A percentile compares a stretch with the other conserved stretches of the same genome.
These are phyloP conservation scores for Xylaria telfairii DNA, from an alignment of 495 filamentous ascomycete species.

Conservation along the genomic window DNA sequence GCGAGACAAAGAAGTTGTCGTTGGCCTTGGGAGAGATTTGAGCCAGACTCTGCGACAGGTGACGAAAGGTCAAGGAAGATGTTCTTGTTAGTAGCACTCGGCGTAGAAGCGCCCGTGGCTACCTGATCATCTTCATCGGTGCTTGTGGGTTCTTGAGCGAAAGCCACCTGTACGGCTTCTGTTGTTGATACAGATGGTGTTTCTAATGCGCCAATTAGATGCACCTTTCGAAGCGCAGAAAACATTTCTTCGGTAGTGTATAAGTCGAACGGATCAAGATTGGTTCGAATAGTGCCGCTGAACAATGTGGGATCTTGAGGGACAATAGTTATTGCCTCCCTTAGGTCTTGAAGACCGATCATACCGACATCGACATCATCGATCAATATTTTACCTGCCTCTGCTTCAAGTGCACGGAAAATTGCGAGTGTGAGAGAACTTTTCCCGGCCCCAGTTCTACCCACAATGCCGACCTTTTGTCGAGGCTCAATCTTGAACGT, in stretches of 20 bases:
- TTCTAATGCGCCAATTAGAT: constrained; percentile 74
- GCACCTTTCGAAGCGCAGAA: constrained; percentile 84
- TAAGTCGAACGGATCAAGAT: constrained; percentile 90
- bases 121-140: constrained; percentile 29
- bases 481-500: constrained; percentile 84
- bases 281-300: constrained; percentile 91
- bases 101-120: constrained; percentile 31
- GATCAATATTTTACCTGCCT: constrained; percentile 86
- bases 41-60: constrained; percentile 87
- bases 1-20: constrained; percentile 95
- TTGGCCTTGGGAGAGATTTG: constrained; percentile 96
- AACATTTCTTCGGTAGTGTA: constrained; percentile 95
- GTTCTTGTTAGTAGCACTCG: constrained; percentile 79
- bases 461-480: constrained; percentile 97
- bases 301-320: constrained; percentile 98
- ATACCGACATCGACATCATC: constrained; percentile 86
- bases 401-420: constrained; percentile 96
- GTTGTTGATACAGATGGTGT: constrained; percentile 33
- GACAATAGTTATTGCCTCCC: constrained; percentile 95
- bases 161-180: constrained; percentile 3
- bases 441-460: constrained; percentile 95
- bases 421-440: constrained; percentile 93
- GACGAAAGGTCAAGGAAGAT: constrained; percentile 88
- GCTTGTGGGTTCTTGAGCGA: constrained; percentile 23
- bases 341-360: constrained; percentile 89